phyloP scores from a whole-genome alignment of 2,329 filamentous ascomycete species.

The Fusarium tupiense region DNA sequence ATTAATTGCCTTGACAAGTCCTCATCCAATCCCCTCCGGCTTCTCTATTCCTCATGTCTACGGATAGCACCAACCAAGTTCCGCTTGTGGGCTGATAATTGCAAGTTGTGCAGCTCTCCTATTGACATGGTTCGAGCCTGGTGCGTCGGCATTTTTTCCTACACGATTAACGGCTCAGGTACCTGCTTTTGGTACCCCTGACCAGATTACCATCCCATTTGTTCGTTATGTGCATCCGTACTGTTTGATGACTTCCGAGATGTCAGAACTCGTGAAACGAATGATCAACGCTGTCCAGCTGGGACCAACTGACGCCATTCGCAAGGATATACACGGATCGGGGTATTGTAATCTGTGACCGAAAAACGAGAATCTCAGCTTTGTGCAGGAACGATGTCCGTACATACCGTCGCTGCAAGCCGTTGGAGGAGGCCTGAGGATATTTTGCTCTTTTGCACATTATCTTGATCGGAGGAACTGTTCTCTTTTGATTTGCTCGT shows the following conservation, averaged over 20 bases:
- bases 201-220: conserved; percentile 1
- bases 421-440: neutral
- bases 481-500: neutral
- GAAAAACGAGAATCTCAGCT: neutral
- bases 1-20: neutral
- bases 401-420: neutral
- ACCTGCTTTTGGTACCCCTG: conserved; percentile 18
- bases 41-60: neutral
- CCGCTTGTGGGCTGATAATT: conserved; percentile 33
- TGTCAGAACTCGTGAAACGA: conserved; percentile 3
- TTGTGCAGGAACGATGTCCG: neutral
- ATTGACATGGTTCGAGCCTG: conserved; percentile 34
- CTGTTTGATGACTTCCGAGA: neutral
- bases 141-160: conserved; percentile 10
- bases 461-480: neutral
- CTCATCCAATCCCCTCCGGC: neutral
- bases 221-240: conserved; percentile 14
- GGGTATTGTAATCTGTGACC: neutral
- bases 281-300: conserved; percentile 8
- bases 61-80: neutral
- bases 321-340: neutral
- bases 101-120: conserved; percentile 2
- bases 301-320: conserved; percentile 27
- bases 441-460: neutral
- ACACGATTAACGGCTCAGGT: conserved; percentile 14